phyloP scores from a whole-genome alignment of 2,329 filamentous ascomycete species.

The Claviceps fusiformis region DNA sequence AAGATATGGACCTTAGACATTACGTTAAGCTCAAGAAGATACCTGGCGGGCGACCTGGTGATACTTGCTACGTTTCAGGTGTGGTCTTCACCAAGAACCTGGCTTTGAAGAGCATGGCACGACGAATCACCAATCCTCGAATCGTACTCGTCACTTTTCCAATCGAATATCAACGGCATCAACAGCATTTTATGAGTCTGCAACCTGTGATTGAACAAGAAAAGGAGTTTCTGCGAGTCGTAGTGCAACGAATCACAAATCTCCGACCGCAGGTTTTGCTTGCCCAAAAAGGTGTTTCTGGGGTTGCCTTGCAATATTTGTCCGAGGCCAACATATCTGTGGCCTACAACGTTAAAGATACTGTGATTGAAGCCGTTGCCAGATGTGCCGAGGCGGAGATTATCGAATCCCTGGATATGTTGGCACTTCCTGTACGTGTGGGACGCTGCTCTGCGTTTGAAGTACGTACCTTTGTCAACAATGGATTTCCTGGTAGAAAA shows the following conservation, averaged over 20 bases:
- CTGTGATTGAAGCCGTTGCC: conserved; percentile 88
- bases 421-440: conserved; percentile 58
- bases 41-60: conserved; percentile 73
- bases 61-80: conserved; percentile 93
- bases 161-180: conserved; percentile 85
- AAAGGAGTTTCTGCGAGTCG: conserved; percentile 79
- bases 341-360: conserved; percentile 91
- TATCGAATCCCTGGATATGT: conserved; percentile 89
- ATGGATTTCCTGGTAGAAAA: conserved; percentile 56
- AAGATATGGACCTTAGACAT: conserved; percentile 93
- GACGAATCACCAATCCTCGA: conserved; percentile 68
- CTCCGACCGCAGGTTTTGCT: conserved; percentile 74
- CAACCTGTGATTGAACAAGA: conserved; percentile 96
- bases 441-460: conserved; percentile 80
- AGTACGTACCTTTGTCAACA: conserved; percentile 86
- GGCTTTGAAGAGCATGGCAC: conserved; percentile 89
- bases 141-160: conserved; percentile 91
- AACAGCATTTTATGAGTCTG: conserved; percentile 88
- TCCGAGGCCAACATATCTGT: conserved; percentile 84
- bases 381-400: conserved; percentile 84
- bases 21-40: conserved; percentile 98
- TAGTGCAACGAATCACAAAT: conserved; percentile 82
- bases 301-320: conserved; percentile 76
- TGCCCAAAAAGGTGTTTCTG: conserved; percentile 87
- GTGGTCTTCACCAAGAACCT: conserved; percentile 97